These are phyloP conservation scores for Hyparrhenia diplandra DNA, from an alignment of 176 grass and related monocot species.

Conservation along the genomic window DNA sequence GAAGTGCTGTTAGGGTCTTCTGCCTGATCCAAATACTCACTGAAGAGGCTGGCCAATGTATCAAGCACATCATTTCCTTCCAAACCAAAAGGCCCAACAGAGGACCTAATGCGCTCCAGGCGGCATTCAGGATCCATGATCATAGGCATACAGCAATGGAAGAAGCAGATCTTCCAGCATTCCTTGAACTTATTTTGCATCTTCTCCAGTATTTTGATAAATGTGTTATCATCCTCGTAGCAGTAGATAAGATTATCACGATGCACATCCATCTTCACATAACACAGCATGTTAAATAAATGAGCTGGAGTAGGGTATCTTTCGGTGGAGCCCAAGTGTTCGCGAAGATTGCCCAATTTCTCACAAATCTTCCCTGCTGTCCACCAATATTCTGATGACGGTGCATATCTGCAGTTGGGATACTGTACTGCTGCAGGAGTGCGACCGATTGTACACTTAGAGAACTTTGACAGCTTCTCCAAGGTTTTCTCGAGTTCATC, in stretches of 20 bases:
- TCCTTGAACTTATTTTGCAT: constrained; percentile 21
- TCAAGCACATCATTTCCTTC: neutral
- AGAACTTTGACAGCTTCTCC: constrained; percentile 13
- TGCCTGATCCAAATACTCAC: constrained; percentile 1
- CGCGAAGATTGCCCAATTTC: constrained; percentile 6
- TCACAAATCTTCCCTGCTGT: neutral
- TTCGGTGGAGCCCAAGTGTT: neutral
- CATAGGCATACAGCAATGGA: constrained; percentile 22
- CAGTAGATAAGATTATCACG: neutral
- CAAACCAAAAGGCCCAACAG: neutral
- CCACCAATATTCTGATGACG: constrained; percentile 9
- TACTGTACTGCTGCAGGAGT: constrained; percentile 9
- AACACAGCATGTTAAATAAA: neutral
- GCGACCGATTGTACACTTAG: neutral
- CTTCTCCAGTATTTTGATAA: constrained; percentile 1
- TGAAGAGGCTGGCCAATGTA: constrained; percentile 13
- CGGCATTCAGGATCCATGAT: constrained; percentile 14
- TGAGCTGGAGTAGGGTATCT: neutral
- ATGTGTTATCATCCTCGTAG: neutral
- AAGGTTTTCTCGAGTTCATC: constrained; percentile 30
- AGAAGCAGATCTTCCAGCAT: constrained; percentile 22
- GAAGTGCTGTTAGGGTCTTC: neutral
- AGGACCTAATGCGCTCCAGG: neutral
- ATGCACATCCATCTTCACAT: neutral
- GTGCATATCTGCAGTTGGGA: constrained; percentile 26